These are phyloP conservation scores for Otatea glauca DNA, from an alignment of 176 grass and related monocot genomes.

Conservation along the genomic window DNA sequence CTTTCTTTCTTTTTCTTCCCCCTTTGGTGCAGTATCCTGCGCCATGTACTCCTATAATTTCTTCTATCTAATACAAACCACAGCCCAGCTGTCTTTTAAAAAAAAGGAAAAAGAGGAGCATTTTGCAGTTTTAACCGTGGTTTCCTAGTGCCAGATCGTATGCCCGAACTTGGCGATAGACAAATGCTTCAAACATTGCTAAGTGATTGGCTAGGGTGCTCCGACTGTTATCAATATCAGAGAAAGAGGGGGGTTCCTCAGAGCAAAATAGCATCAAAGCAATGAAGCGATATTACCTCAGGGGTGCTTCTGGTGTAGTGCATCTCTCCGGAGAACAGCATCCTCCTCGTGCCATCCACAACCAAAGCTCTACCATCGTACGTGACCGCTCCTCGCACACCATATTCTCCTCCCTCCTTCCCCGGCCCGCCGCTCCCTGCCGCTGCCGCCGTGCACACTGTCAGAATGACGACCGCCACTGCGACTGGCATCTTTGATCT, in stretches of 20 bases:
- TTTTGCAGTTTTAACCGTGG: neutral
- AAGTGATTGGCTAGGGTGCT: neutral
- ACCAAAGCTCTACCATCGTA: conserved; percentile 69
- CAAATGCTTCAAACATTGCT: neutral
- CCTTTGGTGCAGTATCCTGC: no score
- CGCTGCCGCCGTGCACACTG: neutral
- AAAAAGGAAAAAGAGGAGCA: no score
- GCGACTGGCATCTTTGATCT: neutral
- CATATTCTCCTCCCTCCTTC: neutral
- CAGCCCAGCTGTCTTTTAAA: no score
- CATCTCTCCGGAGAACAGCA: conserved; percentile 88
- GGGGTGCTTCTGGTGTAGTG: conserved; percentile 87
- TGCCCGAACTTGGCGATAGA: neutral
- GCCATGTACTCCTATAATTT: no score
- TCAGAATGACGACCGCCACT: neutral
- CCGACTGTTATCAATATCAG: neutral
- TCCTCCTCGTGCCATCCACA: conserved; percentile 54
- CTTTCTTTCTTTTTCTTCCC: no score
- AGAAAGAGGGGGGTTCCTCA: no score
- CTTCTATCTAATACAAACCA: no score
- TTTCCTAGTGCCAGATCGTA: neutral
- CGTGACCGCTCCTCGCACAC: conserved; percentile 42
- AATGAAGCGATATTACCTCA: conserved; percentile 43
- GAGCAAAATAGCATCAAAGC: neutral
- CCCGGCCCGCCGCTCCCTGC: neutral